These are phyloP conservation scores for Plasmodium falciparum DNA, from an alignment of 169 alveolate species.

Conservation along the genomic window DNA sequence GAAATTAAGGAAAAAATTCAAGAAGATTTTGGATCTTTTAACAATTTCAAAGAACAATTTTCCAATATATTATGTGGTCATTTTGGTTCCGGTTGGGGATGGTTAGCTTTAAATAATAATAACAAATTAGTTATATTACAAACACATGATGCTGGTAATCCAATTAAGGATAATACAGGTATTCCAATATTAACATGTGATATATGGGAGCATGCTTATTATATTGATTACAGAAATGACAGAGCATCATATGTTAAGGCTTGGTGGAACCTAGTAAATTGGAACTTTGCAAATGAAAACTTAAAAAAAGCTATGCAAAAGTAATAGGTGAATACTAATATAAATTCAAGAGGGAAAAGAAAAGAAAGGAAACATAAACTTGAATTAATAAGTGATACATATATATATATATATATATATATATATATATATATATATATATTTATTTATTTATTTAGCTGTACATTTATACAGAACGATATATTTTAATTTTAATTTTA, in stretches of 20 bases:
- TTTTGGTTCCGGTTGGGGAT: conserved; percentile 99
- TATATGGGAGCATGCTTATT: conserved; percentile 98
- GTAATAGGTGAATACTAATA: conserved; percentile 7
- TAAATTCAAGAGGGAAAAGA: neutral
- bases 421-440: neutral
- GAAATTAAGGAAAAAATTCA: conserved; percentile 87
- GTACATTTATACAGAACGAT: neutral
- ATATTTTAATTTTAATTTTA: neutral
- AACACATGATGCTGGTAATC: conserved; percentile 94
- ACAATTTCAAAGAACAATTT: conserved; percentile 89
- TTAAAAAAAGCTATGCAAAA: conserved; percentile 77
- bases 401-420: neutral
- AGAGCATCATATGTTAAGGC: conserved; percentile 92
- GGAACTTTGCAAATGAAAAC: conserved; percentile 92
- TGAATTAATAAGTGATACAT: neutral
- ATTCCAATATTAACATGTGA: conserved; percentile 94
- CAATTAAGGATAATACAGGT: conserved; percentile 90
- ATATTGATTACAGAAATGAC: conserved; percentile 94
- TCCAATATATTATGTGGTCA: conserved; percentile 90
- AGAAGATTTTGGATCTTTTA: conserved; percentile 91
- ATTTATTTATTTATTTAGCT: neutral
- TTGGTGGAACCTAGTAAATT: conserved; percentile 95
- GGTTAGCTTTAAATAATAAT: conserved; percentile 94
- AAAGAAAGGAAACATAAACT: no score
- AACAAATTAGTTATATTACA: conserved; percentile 92